These are phyloP conservation scores for Paecilomyces sp. DNA, from an alignment of 2,329 filamentous ascomycete genomes.

Conservation along the genomic window DNA sequence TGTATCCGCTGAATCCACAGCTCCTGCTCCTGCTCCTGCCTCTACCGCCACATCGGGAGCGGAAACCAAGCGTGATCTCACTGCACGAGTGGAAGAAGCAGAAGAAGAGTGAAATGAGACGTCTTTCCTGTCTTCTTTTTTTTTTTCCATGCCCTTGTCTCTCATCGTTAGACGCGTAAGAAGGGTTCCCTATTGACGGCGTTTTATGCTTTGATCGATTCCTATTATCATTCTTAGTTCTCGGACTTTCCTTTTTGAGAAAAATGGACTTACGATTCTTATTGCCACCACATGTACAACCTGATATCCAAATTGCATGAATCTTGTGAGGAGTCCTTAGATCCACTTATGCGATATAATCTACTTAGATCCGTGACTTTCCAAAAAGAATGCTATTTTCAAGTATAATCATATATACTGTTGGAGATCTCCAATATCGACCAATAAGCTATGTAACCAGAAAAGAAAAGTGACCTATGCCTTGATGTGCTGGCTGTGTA, in stretches of 20 bases:
- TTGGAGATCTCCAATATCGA: background rate
- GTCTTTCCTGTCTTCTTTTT: constrained; percentile 1
- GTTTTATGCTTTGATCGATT: background rate
- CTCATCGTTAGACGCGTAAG: background rate
- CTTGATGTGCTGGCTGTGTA: background rate
- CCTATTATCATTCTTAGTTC: background rate
- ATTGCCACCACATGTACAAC: background rate
- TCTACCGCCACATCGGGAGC: constrained; percentile 12
- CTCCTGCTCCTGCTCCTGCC: constrained; percentile 11
- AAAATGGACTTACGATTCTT: background rate
- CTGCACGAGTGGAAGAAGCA: constrained; percentile 41
- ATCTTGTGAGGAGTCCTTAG: background rate
- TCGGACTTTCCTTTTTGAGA: background rate
- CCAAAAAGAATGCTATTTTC: background rate
- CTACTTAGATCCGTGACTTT: background rate
- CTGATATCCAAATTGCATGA: background rate
- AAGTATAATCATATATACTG: background rate
- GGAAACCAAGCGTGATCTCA: constrained; percentile 31
- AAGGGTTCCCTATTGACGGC: background rate
- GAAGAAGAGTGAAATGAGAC: constrained; percentile 25
- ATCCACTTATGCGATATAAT: background rate
- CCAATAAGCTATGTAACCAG: background rate
- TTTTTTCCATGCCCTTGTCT: background rate
- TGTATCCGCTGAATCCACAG: constrained; percentile 26
- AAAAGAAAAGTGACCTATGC: background rate